Evolutionary conservation across 2,329 filamentous ascomycete genomes (phyloP).

Genomic region (Didymella keratinophila): DNA sequence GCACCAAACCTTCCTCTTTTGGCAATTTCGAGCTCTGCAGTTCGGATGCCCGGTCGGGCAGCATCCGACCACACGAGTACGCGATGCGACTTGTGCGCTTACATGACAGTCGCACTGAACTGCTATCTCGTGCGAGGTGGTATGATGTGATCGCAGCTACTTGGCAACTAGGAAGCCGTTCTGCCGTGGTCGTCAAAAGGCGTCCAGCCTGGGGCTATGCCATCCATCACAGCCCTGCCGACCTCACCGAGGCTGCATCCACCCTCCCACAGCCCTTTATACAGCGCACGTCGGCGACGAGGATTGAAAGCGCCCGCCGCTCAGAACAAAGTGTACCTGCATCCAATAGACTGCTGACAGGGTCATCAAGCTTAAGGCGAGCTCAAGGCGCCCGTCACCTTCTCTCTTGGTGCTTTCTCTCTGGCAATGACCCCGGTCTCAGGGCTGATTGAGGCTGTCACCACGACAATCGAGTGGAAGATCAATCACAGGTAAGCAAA

Average conservation of each 20-base stretch:
- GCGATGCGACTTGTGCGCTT: constrained; percentile 5
- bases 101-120: not conserved
- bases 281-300: not conserved
- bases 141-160: too few species aligned
- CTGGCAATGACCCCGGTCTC: not conserved
- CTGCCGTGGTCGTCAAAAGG: not conserved
- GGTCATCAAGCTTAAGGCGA: not conserved
- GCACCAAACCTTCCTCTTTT: not conserved
- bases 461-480: not conserved
- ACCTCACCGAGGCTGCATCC: not conserved
- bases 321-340: not conserved
- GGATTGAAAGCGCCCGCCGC: not conserved
- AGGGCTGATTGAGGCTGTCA: constrained; percentile 5
- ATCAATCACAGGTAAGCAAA: not conserved
- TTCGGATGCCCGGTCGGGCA: not conserved
- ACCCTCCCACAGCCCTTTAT: not conserved
- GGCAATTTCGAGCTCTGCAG: not conserved
- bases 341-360: not conserved
- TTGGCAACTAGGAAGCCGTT: not conserved
- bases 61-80: constrained; percentile 18
- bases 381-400: not conserved
- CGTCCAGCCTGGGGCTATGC: constrained; percentile 8
- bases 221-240: constrained; percentile 6
- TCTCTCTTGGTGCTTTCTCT: not conserved
- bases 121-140: not conserved